Conservation (phyloP, 805 yeast genomes). For the Candida easanensis region DNA sequence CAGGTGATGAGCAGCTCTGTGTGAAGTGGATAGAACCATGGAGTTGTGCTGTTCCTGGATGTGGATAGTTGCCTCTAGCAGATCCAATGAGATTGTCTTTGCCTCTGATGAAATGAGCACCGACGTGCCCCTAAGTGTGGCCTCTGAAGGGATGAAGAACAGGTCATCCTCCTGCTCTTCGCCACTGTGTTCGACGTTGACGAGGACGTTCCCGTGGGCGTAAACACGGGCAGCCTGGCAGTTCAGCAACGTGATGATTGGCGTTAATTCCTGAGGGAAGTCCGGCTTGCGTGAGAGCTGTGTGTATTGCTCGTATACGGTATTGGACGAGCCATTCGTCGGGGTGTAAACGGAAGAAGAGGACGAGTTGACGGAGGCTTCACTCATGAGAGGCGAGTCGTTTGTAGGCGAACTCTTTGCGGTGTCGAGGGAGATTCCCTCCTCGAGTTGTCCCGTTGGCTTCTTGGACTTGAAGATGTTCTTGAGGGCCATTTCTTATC, state of each 20-base stretch:
- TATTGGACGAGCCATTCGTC: not conserved
- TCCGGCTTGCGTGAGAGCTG: constrained; percentile 17
- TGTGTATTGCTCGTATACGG: constrained; percentile 13
- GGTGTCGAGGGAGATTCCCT: not conserved
- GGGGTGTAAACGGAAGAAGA: constrained; percentile 3
- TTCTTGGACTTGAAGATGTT: constrained; percentile 14
- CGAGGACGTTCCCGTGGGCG: constrained; percentile 42
- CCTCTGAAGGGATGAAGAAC: constrained; percentile 13
- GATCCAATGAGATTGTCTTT: constrained; percentile 36
- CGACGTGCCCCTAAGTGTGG: constrained; percentile 39
- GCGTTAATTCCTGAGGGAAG: constrained; percentile 64
- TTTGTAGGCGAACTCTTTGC: not conserved
- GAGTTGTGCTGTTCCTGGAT: constrained; percentile 6
- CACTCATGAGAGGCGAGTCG: constrained; percentile 1
- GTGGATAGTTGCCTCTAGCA: constrained; percentile 19
- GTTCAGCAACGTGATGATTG: constrained; percentile 65
- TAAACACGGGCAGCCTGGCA: constrained; percentile 71
- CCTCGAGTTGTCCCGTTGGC: not conserved
- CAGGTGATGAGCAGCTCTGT: constrained; percentile 21
- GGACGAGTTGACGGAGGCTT: constrained; percentile 1
- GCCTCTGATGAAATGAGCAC: constrained; percentile 6
- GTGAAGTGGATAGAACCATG: constrained; percentile 13
- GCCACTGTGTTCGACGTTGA: constrained; percentile 22
- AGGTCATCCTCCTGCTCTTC: constrained; percentile 31
- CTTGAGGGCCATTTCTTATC: constrained; percentile 9